Percentiles rank a stretch among this genome's conserved stretches.
Evolutionary conservation across 768 basidiomycete species (phyloP).

Genomic region (Leccinum obscurum): DNA sequence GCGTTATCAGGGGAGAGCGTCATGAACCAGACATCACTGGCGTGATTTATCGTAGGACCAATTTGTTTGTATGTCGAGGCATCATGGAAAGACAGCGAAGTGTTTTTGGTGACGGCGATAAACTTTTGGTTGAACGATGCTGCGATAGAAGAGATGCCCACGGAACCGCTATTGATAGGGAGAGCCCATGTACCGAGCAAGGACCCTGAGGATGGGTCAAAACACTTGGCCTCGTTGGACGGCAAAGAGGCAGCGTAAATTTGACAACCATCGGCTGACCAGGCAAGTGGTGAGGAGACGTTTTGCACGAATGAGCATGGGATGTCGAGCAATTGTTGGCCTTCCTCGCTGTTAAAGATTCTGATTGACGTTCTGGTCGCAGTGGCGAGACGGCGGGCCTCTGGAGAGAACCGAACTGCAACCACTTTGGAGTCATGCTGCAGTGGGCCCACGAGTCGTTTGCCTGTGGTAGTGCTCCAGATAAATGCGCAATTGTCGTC

Average conservation of each 20-base stretch:
- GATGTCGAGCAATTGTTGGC: too few relatives aligned
- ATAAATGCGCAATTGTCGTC: background rate
- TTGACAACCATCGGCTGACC: too few relatives aligned
- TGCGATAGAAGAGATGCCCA: background rate
- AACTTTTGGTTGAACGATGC: background rate
- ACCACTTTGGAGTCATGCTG: too few relatives aligned
- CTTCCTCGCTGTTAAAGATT: too few relatives aligned
- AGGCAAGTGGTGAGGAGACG: too few relatives aligned
- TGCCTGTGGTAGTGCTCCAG: too few relatives aligned
- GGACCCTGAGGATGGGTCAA: background rate
- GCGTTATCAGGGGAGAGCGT: background rate
- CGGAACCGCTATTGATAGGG: background rate
- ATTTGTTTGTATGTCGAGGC: background rate
- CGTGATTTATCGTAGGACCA: background rate
- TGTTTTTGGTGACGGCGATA: background rate
- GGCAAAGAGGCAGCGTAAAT: background rate
- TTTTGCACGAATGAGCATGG: too few relatives aligned
- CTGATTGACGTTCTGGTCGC: too few relatives aligned
- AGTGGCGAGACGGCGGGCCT: too few relatives aligned
- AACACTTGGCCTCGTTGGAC: background rate
- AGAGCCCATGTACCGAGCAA: background rate
- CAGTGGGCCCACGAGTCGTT: too few relatives aligned
- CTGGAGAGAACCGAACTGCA: too few relatives aligned
- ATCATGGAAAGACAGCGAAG: background rate
- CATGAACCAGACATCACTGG: background rate